Percentiles rank a stretch among this genome's conserved stretches.
Conservation (phyloP, 164 flowering plant species). For the Paratinospora sagittata region DNA sequence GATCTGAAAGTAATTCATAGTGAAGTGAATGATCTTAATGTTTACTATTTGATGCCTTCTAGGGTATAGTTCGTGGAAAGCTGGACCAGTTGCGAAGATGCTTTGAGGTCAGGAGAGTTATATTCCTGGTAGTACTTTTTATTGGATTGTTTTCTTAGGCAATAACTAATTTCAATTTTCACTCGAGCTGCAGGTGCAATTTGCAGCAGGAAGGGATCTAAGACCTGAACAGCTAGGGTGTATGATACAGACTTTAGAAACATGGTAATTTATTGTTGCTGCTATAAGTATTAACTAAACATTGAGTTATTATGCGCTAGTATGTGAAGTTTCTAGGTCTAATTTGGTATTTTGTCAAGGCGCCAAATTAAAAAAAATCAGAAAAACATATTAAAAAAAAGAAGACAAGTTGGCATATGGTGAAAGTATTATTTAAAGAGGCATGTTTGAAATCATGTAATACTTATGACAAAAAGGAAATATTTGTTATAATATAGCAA, state of each 20-base stretch:
- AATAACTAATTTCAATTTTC: background rate
- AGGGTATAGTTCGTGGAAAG: constrained; percentile 98
- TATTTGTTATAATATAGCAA: too few species aligned
- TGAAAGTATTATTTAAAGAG: too few species aligned
- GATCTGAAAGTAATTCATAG: background rate
- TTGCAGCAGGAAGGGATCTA: constrained; percentile 97
- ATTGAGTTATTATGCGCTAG: background rate
- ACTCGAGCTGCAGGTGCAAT: constrained; percentile 67
- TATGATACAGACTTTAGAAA: constrained; percentile 73
- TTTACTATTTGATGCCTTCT: constrained; percentile 8
- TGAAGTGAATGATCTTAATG: background rate
- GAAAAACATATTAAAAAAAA: too few species aligned
- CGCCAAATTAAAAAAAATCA: too few species aligned
- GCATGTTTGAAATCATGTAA: too few species aligned
- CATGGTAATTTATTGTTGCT: constrained; percentile 47
- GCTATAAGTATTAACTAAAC: background rate
- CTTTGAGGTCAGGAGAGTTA: constrained; percentile 62
- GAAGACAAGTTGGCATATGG: too few species aligned
- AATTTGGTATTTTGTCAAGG: too few species aligned
- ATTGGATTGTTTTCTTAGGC: background rate
- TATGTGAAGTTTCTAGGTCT: background rate
- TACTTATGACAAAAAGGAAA: too few species aligned
- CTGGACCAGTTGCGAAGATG: constrained; percentile 89
- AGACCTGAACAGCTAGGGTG: constrained; percentile 81
- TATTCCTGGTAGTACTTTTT: background rate